Base-by-base conservation (phyloP, 2,329 filamentous ascomycete species). In the Trichoderma cornu-damae region DNA sequence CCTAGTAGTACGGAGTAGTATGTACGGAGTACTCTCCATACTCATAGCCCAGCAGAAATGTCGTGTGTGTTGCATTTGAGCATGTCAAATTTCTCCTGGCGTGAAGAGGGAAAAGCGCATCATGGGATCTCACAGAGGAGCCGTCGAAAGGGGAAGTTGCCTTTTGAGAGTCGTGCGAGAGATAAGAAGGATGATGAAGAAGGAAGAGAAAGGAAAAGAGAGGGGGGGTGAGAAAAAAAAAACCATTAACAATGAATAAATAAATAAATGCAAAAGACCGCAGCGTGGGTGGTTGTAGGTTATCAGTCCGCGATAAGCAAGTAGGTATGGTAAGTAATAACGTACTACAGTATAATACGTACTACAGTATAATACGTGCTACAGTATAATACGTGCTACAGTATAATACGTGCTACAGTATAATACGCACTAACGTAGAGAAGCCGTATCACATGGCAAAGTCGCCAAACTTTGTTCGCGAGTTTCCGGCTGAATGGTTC, bases 401-500 rank as follows among this genome's bases (percentile, higher is more conserved):
- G n/a, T n/a, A n/a, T n/a, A n/a, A n/a, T n/a, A n/a, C n/a, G n/a
- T n/a, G n/a, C n/a, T n/a, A n/a, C n/a, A n/a, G n/a, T n/a, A n/a
- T n/a, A n/a, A n/a, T n/a, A n/a, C n/a, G n/a, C n/a, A n/a, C n/a
- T n/a, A n/a, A n/a, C n/a, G n/a, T n/a, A n/a, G n/a, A n/a, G n/a
- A n/a, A n/a, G n/a, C n/a, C n/a, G n/a, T 28, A 28, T 3, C 28
- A 30, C 9, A 30, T 30, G 28, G n/a, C n/a, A n/a, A n/a, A n/a
- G n/a, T n/a, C n/a, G n/a, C n/a, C n/a, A n/a, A n/a, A n/a, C n/a
- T n/a, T n/a, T n/a, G n/a, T n/a, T n/a, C 12, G 22, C 4, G 30
- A 51, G 26, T 43, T 20, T 43, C 42, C 52, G 32, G 52, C 52
- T 55, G 42, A 24, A 46, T 46, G 52, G 52, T 55, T 38, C 52